Evolutionary conservation across 192 early-diverging fungal genomes (phyloP), one percentile per base, ranked within the genome.

Genomic region (Linnemannia zychae): DNA sequence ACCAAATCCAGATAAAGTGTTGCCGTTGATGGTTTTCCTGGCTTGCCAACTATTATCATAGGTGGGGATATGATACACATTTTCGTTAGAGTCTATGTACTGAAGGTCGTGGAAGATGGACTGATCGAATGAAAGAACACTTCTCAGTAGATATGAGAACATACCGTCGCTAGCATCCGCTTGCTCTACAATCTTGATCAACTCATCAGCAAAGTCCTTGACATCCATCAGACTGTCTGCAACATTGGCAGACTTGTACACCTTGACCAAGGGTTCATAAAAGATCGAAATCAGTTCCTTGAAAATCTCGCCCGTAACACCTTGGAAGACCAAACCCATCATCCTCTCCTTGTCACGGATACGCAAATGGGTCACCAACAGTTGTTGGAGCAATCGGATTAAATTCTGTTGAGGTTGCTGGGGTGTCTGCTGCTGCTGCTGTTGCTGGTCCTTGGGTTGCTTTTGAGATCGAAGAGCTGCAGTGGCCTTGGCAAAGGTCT

Each of bases 221-320:
- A 90, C 67, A 67, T 92, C 89, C 53, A 86, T 74, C 33, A 92
- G 71, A 12, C 89, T 87, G 31, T 90, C 90, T 3, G 88, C 87
- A 53, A 92, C 89, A 65, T 92, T 92, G 34, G 91, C 91, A 11
- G 88, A 75, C 73, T 90, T 90, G 76, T 92, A 92, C 3, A 92
- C 88, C 74, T 89, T 78, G 22, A 91, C 89, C n/a, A 92, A 72
- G 18, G 91, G 91, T 36, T 90, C 78, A 71, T 92, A 92, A 71
- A 92, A 92, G 63, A 92, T 89, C 22, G 89, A 78, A 63, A 92
- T 86, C 31, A 90, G 57, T n/a, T 92, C 91, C 57, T 89, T 89
- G 24, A 92, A 78, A 28, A 92, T 76, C 48, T 90, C 89, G 17
- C 90, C 90, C 13, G 91, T 90, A 4, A 89, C 84, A 7, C 90